Evolutionary conservation across 2,329 filamentous ascomycete species (phyloP).

Genomic region (Aspergillus intermedius): DNA sequence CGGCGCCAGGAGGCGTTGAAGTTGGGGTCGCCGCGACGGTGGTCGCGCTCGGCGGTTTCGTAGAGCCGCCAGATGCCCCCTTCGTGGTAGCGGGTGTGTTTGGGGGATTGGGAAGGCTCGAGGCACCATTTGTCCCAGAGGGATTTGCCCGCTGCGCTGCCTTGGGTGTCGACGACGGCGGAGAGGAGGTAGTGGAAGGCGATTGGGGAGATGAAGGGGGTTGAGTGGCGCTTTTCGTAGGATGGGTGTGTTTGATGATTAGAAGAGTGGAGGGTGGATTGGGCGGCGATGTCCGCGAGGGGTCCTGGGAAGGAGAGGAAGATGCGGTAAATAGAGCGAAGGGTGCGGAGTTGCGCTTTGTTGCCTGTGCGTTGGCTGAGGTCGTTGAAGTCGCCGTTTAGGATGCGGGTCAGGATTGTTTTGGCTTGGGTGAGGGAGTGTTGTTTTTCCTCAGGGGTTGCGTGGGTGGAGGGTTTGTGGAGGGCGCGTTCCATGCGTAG

Average conservation of each 20-base stretch:
- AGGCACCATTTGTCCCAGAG: slow-evolving; percentile 47
- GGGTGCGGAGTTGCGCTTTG: slow-evolving; percentile 22
- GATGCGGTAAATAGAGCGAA: slow-evolving; percentile 24
- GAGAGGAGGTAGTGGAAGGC: slow-evolving; percentile 50
- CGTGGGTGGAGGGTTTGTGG: slow-evolving; percentile 6
- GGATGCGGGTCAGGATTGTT: slow-evolving; percentile 26
- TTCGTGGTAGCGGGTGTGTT: slow-evolving; percentile 15
- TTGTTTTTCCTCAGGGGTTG: slow-evolving; percentile 7
- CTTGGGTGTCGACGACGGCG: slow-evolving; percentile 47
- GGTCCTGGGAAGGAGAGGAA: slow-evolving; percentile 28
- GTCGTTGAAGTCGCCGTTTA: slow-evolving; percentile 30
- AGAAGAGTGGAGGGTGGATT: not conserved
- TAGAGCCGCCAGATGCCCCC: slow-evolving; percentile 25
- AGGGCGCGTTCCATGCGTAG: slow-evolving; percentile 31
- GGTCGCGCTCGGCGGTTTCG: slow-evolving; percentile 15
- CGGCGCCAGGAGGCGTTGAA: slow-evolving; percentile 21
- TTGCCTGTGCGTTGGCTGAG: slow-evolving; percentile 8
- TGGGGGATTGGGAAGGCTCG: slow-evolving; percentile 14
- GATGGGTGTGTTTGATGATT: slow-evolving; percentile 5
- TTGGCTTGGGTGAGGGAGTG: slow-evolving; percentile 20
- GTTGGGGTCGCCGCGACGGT: slow-evolving; percentile 15
- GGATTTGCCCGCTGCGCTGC: slow-evolving; percentile 41
- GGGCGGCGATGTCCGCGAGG: slow-evolving; percentile 21
- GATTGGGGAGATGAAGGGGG: slow-evolving; percentile 26
- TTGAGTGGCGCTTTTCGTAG: slow-evolving; percentile 12